Conservation (phyloP, 139 green algal species). For the Chlamydomonas incerta region DNA sequence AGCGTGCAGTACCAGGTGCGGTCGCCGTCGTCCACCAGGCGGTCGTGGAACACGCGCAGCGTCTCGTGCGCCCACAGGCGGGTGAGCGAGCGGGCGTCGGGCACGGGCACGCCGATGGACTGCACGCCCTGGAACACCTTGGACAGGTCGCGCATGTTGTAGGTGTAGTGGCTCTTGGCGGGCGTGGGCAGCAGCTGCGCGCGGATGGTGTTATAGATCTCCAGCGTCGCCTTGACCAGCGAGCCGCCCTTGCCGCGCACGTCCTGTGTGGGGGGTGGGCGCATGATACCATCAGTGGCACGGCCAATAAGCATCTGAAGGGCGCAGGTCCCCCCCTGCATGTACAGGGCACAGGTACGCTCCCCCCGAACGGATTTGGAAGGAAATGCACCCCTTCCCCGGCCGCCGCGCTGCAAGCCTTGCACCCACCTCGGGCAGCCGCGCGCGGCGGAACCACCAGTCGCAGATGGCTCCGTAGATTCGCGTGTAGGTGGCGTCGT, state of each 20-base stretch:
- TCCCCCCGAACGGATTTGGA: no score
- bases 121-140: constrained; percentile 71
- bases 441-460: constrained; percentile 66
- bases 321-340: no score
- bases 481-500: constrained; percentile 67
- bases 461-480: constrained; percentile 76
- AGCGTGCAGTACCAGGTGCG: constrained; percentile 69
- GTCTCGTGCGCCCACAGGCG: constrained; percentile 81
- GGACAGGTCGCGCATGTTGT: constrained; percentile 86
- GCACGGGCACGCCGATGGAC: constrained; percentile 57
- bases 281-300: no score
- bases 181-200: constrained; percentile 76
- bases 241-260: constrained; percentile 50
- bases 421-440: constrained; percentile 40
- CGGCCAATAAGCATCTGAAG: no score
- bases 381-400: no score
- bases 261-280: neutral
- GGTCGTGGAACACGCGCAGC: constrained; percentile 68
- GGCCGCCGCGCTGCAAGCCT: no score
- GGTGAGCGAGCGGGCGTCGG: constrained; percentile 53
- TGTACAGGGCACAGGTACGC: no score
- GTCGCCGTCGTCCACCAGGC: constrained; percentile 78
- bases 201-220: constrained; percentile 70
- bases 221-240: constrained; percentile 72
- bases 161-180: constrained; percentile 84